Evolutionary conservation across 441 rosid genomes (phyloP), one percentile per base, ranked within the genome.

Genomic region (Bruguiera hainesii): DNA sequence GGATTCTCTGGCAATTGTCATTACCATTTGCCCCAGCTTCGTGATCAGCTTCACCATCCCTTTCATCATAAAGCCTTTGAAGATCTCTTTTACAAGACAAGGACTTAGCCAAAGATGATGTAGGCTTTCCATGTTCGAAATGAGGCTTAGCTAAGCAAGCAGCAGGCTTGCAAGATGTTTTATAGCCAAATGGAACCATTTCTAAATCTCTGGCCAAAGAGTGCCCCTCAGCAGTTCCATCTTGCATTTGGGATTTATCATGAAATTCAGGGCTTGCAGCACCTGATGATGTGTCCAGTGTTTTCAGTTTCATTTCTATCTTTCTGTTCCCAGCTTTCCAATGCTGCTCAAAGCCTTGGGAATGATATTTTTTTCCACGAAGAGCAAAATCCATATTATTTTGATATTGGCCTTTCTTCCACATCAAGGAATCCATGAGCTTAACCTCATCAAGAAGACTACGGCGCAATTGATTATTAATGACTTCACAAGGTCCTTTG

Each of bases 401-500:
- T 49, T 52, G 74, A 58, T 70, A 71, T 64, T 20, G 70, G 63
- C 78, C 76, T 71, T 77, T 80, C 75, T 72, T 74, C 82, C 81
- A 81, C 58, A 84, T 80, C 74, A 81, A 76, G 35, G 79, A 78
- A 72, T 80, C 74, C 37, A 81, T 66, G 75, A 81, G 77, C 78
- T 81, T 83, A 68, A 85, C 86, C 73, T 85, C 90, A 66, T 80
- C 87, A 70, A 85, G 82, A 70, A 85, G 82, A 78, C 76, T 78
- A 25, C 79, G 71, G 7, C 77, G 61, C 33, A 72, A 51, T 65
- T 71, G 79, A 64, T 70, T 71, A 68, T 61, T 52, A 19, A 9
- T 4, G 70, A 60, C 73, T 73, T 71, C 60, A 52, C 70, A 60
- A 65, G 65, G 56, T 21, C 69, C 68, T 58, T 59, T 71, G 63